phyloP scores from a whole-genome alignment of 257 asterid genomes.

The Solanum phureja region DNA sequence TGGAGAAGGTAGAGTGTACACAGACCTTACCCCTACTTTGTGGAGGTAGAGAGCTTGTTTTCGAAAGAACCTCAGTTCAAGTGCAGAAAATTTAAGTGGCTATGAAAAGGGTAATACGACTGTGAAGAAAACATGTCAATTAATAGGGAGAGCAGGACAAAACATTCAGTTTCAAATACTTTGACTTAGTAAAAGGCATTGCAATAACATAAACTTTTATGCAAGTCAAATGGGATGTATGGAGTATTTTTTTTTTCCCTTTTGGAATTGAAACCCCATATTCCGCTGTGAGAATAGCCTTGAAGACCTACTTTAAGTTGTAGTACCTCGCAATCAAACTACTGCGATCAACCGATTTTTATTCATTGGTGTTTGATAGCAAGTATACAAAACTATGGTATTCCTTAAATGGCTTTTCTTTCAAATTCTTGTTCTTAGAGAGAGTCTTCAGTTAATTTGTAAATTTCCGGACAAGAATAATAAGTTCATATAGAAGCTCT shows the following conservation, averaged over 20 bases:
- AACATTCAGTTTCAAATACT: not conserved
- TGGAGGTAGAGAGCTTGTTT: not conserved
- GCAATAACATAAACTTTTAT: not conserved
- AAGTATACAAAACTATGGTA: not conserved
- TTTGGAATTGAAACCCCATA: not conserved
- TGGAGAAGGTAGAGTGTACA: not conserved
- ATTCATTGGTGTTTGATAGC: not conserved
- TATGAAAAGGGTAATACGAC: not conserved
- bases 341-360: not conserved
- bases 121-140: not conserved
- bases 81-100: not conserved
- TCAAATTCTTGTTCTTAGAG: not conserved
- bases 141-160: not conserved
- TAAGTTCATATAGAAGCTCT: not conserved
- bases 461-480: not conserved
- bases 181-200: not conserved
- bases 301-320: not conserved
- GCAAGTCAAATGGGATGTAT: not conserved
- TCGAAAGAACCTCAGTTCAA: not conserved
- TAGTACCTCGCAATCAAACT: not conserved
- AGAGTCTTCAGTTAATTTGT: not conserved
- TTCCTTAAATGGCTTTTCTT: not conserved
- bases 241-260: not conserved
- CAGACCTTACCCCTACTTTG: not conserved
- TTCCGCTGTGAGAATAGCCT: not conserved